A percentile compares a stretch with the other conserved stretches of the same genome.
These are phyloP conservation scores for Daldinia eschscholtzii DNA, from an alignment of 2,329 filamentous ascomycete genomes.

Conservation along the genomic window DNA sequence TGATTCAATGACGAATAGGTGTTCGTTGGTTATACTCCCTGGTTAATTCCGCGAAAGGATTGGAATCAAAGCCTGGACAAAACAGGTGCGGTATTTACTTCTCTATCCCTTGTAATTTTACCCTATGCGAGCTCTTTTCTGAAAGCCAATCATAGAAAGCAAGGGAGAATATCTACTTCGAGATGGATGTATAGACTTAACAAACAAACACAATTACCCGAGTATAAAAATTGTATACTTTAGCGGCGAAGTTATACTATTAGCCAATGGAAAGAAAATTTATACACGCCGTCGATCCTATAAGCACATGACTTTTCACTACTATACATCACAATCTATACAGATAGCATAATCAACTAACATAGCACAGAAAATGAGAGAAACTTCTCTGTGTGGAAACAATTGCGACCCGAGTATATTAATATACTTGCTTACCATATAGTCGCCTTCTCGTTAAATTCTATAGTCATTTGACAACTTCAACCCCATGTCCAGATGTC, in stretches of 20 bases:
- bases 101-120: slow-evolving; percentile 1
- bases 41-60: background rate
- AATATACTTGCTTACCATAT: background rate
- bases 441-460: background rate
- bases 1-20: slow-evolving; percentile 25
- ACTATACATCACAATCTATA: background rate
- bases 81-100: slow-evolving; percentile 7
- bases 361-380: background rate
- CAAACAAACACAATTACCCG: background rate
- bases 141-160: background rate
- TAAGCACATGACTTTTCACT: background rate
- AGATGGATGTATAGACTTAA: background rate
- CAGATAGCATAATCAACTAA: background rate
- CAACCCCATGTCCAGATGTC: background rate
- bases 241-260: background rate
- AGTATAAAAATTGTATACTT: background rate
- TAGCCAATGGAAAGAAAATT: background rate
- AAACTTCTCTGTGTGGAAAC: background rate
- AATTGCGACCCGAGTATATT: background rate
- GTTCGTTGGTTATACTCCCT: slow-evolving; percentile 4
- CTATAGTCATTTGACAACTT: background rate
- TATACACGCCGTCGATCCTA: background rate
- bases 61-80: background rate
- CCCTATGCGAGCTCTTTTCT: background rate
- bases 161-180: background rate